These are phyloP conservation scores for Ochromonas danica DNA, from an alignment of 108 stramenopile species.

Conservation along the genomic window DNA sequence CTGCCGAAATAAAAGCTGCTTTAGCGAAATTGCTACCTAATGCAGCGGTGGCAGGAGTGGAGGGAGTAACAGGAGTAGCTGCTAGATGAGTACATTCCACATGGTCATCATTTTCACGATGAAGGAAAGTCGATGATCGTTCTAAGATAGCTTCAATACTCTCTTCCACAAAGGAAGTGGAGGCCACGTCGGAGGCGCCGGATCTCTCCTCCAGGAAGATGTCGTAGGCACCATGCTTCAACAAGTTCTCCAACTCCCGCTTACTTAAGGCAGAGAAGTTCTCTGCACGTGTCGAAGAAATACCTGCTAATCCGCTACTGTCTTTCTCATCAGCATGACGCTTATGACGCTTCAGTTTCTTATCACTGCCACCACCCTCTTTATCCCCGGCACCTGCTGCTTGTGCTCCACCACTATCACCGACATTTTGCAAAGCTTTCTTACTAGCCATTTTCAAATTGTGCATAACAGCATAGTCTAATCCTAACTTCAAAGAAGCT, in stretches of 20 bases:
- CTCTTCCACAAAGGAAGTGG: not conserved
- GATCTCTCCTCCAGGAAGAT: conserved; percentile 32
- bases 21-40: conserved; percentile 65
- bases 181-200: not conserved
- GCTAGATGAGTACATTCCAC: not conserved
- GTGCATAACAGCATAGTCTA: conserved; percentile 43
- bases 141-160: conserved; percentile 20
- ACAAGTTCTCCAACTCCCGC: conserved; percentile 34
- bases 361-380: not conserved
- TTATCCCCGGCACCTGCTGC: not conserved
- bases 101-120: not conserved
- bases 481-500: conserved; percentile 38
- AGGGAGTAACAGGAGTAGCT: no score
- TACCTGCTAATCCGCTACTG: not conserved
- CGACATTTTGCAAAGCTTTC: not conserved
- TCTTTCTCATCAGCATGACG: not conserved
- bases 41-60: not conserved
- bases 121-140: conserved; percentile 12
- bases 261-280: not conserved
- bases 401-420: conserved; percentile 7
- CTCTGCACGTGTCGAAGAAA: not conserved
- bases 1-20: conserved; percentile 79
- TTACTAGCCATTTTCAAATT: conserved; percentile 35
- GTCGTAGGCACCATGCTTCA: conserved; percentile 43
- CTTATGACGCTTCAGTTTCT: not conserved